Conservation (phyloP, 2,329 filamentous ascomycete genomes). For the Graphilbum fragrans region DNA sequence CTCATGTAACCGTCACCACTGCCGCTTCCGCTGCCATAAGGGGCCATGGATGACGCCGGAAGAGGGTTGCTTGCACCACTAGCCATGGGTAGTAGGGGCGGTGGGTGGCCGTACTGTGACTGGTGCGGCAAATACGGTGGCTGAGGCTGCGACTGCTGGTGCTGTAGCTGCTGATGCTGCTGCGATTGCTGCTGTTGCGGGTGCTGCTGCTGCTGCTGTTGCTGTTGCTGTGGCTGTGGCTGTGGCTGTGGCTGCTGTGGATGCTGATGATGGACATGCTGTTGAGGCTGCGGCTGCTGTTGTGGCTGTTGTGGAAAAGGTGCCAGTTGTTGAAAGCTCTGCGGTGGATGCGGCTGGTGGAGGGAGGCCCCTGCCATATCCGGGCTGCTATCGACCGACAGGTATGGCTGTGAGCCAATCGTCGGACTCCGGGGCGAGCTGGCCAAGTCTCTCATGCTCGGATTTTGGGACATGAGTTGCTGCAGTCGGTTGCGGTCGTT, state of each 20-base stretch:
- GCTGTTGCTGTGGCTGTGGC: background rate
- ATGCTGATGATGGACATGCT: background rate
- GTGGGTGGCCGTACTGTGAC: background rate
- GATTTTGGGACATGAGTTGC: constrained; percentile 49
- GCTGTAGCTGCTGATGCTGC: background rate
- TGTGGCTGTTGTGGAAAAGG: constrained; percentile 1
- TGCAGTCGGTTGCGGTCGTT: constrained; percentile 60
- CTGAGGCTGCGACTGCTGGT: background rate
- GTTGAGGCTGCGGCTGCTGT: background rate
- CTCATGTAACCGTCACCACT: constrained; percentile 2
- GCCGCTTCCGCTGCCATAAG: background rate
- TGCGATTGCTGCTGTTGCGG: background rate
- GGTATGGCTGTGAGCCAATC: constrained; percentile 12
- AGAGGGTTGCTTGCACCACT: background rate
- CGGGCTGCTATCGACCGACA: constrained; percentile 19
- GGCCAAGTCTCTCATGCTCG: constrained; percentile 40
- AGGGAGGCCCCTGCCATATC: background rate
- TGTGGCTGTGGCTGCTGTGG: constrained; percentile 1
- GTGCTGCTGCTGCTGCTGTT: background rate
- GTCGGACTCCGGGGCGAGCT: constrained; percentile 40
- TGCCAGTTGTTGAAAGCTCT: background rate
- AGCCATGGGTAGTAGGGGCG: background rate
- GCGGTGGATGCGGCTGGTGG: constrained; percentile 3
- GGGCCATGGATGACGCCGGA: background rate
- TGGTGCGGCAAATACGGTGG: background rate